Evolutionary conservation across 805 yeast genomes (phyloP).

Genomic region (Naumovozyma castellii): DNA sequence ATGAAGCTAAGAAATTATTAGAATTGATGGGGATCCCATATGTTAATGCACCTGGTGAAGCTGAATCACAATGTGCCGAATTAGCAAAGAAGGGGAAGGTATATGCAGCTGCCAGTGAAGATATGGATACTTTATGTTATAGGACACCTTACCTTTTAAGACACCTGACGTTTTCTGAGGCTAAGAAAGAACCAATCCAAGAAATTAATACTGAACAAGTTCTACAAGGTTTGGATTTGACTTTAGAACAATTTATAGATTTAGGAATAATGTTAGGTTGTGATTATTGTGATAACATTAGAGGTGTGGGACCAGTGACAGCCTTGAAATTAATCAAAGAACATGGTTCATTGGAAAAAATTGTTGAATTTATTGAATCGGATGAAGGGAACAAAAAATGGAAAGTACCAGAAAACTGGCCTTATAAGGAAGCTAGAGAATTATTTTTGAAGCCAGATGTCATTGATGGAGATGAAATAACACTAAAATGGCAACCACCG

Average conservation of each 20-base stretch:
- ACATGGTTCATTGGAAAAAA: conserved; percentile 70
- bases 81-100: conserved; percentile 84
- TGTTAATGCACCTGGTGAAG: conserved; percentile 93
- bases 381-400: conserved; percentile 55
- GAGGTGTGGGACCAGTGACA: conserved; percentile 93
- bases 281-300: conserved; percentile 92
- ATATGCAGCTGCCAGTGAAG: conserved; percentile 95
- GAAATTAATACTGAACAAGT: conserved; percentile 65
- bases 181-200: conserved; percentile 83
- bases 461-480: conserved; percentile 46
- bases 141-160: conserved; percentile 75
- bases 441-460: conserved; percentile 81
- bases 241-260: conserved; percentile 69
- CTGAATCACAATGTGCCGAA: conserved; percentile 97
- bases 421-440: conserved; percentile 77
- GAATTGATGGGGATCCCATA: conserved; percentile 91
- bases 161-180: conserved; percentile 89
- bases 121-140: conserved; percentile 96
- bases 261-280: conserved; percentile 90
- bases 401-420: conserved; percentile 92
- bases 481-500: conserved; percentile 82
- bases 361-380: conserved; percentile 51
- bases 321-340: conserved; percentile 83
- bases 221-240: conserved; percentile 69
- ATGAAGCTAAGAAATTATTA: conserved; percentile 77